Evolutionary conservation across 345 rosid genomes (phyloP).

Genomic region (Citrus inodora): DNA sequence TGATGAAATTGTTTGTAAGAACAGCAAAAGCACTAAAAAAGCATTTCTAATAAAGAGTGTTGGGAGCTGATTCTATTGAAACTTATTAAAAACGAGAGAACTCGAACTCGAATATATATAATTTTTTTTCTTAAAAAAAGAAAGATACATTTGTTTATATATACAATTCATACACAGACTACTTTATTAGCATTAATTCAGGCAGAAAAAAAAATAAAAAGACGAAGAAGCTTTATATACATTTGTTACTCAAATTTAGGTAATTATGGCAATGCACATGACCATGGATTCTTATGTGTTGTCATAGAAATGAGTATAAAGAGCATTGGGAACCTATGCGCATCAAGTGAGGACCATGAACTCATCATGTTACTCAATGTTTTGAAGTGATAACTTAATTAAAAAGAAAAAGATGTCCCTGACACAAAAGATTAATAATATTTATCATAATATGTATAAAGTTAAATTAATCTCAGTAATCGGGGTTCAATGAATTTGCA

Average conservation of each 20-base stretch:
- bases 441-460: neutral
- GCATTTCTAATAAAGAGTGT: neutral
- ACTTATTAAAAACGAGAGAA: too few relatives aligned
- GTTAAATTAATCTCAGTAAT: neutral
- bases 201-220: neutral
- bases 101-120: too few relatives aligned
- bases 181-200: neutral
- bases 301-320: neutral
- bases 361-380: constrained; percentile 23
- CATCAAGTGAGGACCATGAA: constrained; percentile 4
- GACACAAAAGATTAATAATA: constrained; percentile 3
- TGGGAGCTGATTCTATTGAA: neutral
- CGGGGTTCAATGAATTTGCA: constrained; percentile 31
- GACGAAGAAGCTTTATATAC: neutral
- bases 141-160: too few relatives aligned
- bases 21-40: neutral
- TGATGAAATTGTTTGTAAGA: neutral
- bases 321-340: constrained; percentile 11
- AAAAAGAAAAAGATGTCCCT: constrained; percentile 13
- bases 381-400: constrained; percentile 2
- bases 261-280: constrained; percentile 35
- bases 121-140: too few relatives aligned
- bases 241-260: constrained; percentile 12
- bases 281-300: constrained; percentile 23
- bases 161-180: neutral